Evolutionary conservation across 768 basidiomycete genomes (phyloP).

Genomic region (Rossbeevera mucosa): DNA sequence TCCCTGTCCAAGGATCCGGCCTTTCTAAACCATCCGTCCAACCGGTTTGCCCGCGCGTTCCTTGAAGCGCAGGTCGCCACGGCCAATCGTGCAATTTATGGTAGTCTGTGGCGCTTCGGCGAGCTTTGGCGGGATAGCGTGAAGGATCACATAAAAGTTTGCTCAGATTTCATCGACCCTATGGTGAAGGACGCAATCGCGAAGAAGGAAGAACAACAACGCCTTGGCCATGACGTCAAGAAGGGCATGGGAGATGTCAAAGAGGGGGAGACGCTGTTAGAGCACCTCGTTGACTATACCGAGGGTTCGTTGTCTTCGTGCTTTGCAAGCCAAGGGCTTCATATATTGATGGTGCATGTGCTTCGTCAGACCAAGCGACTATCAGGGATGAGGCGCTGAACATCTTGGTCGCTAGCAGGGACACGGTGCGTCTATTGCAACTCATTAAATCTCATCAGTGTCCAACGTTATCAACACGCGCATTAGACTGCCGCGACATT

Average conservation of each 20-base stretch:
- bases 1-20: constrained; percentile 19
- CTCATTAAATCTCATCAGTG: background rate
- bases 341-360: background rate
- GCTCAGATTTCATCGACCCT: constrained; percentile 46
- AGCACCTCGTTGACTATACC: constrained; percentile 51
- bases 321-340: background rate
- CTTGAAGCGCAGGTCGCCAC: constrained; percentile 32
- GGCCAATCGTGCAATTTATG: constrained; percentile 33
- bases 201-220: constrained; percentile 27
- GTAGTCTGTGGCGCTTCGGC: constrained; percentile 40
- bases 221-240: constrained; percentile 2
- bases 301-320: constrained; percentile 35
- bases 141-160: constrained; percentile 35
- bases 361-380: constrained; percentile 15
- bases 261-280: constrained; percentile 45
- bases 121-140: constrained; percentile 44
- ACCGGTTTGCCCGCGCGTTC: constrained; percentile 40
- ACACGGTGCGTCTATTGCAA: constrained; percentile 36
- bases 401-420: constrained; percentile 32
- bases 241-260: constrained; percentile 24
- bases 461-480: background rate
- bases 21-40: constrained; percentile 28
- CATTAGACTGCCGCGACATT: constrained; percentile 30
- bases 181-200: constrained; percentile 40
- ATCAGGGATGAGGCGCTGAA: constrained; percentile 27